A percentile compares a stretch with the other conserved stretches of the same genome.
phyloP scores from a whole-genome alignment of 2,329 filamentous ascomycete species.

The Mariannaea sp. region DNA sequence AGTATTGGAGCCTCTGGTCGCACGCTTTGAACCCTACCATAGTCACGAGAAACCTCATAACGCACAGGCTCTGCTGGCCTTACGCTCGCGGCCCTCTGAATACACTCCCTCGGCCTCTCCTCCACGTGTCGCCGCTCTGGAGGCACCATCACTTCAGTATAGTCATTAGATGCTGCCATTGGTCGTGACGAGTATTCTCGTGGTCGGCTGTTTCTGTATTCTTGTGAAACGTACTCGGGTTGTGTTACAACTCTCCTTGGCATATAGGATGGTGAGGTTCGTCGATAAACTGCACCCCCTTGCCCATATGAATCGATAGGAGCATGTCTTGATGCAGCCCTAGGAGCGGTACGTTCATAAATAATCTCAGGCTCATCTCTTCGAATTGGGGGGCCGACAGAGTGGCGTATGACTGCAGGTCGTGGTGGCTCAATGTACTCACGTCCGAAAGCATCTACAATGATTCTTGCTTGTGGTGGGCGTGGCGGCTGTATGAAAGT shows the following conservation, averaged over 20 bases:
- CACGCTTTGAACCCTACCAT: constrained; percentile 51
- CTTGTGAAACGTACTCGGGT: constrained; percentile 60
- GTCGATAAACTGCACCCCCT: constrained; percentile 54
- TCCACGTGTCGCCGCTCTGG: constrained; percentile 50
- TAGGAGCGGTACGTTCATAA: constrained; percentile 67
- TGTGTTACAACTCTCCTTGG: constrained; percentile 65
- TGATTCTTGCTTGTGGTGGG: constrained; percentile 66
- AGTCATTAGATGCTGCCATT: constrained; percentile 49
- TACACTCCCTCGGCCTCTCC: constrained; percentile 57
- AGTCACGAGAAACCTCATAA: constrained; percentile 49
- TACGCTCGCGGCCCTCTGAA: constrained; percentile 61
- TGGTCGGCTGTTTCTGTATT: constrained; percentile 59
- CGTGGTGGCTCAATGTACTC: constrained; percentile 69
- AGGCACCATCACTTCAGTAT: constrained; percentile 52
- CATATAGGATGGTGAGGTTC: constrained; percentile 56
- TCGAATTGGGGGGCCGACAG: constrained; percentile 54
- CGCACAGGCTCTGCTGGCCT: constrained; percentile 55
- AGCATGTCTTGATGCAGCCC: constrained; percentile 57
- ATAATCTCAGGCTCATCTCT: constrained; percentile 59
- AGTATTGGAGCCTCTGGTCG: constrained; percentile 43
- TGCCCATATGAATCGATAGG: constrained; percentile 55
- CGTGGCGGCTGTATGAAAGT: constrained; percentile 57
- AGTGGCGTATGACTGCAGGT: constrained; percentile 52
- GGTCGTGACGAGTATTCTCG: constrained; percentile 63
- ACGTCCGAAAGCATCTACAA: constrained; percentile 83